Percentiles rank a stretch among this genome's conserved stretches.
Evolutionary conservation across 2,329 filamentous ascomycete genomes (phyloP).

Genomic region (Calonectria pseudoreteaudii): DNA sequence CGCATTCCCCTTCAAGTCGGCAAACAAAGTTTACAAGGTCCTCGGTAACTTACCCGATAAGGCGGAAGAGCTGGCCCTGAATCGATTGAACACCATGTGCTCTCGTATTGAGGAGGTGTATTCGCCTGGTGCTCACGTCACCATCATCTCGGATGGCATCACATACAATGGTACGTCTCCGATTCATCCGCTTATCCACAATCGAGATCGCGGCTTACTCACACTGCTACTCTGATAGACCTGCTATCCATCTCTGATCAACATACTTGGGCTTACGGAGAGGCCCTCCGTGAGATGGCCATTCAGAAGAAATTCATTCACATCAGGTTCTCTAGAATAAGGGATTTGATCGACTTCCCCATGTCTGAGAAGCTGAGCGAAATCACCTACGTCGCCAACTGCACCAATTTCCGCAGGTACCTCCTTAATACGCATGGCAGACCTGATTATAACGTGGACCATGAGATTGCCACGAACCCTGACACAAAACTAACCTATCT

Average conservation of each 20-base stretch:
- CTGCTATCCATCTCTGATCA: constrained; percentile 59
- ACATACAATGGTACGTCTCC: constrained; percentile 61
- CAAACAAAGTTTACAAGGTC: constrained; percentile 49
- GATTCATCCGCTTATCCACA: background rate
- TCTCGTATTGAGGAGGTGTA: constrained; percentile 42
- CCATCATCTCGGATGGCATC: constrained; percentile 65
- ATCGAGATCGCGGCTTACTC: background rate
- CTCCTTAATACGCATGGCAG: constrained; percentile 42
- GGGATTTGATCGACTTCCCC: constrained; percentile 56
- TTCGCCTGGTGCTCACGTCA: constrained; percentile 43
- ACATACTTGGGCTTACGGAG: constrained; percentile 62
- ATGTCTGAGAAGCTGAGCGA: constrained; percentile 55
- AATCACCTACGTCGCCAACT: constrained; percentile 51
- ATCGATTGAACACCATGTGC: constrained; percentile 44
- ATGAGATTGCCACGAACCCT: constrained; percentile 42
- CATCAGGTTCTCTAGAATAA: constrained; percentile 60
- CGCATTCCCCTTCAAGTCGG: constrained; percentile 49
- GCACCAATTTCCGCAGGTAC: constrained; percentile 44
- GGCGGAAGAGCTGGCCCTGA: constrained; percentile 46
- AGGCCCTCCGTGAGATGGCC: constrained; percentile 55
- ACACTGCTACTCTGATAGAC: constrained; percentile 49
- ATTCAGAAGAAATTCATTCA: constrained; percentile 50
- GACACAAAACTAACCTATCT: constrained; percentile 46
- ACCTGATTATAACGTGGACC: constrained; percentile 42
- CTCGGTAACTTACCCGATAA: constrained; percentile 46